Evolutionary conservation across 371 early-diverging fungal species (phyloP), one percentile per base, ranked within the genome.

Genomic region (Sporodiniella umbellata): DNA sequence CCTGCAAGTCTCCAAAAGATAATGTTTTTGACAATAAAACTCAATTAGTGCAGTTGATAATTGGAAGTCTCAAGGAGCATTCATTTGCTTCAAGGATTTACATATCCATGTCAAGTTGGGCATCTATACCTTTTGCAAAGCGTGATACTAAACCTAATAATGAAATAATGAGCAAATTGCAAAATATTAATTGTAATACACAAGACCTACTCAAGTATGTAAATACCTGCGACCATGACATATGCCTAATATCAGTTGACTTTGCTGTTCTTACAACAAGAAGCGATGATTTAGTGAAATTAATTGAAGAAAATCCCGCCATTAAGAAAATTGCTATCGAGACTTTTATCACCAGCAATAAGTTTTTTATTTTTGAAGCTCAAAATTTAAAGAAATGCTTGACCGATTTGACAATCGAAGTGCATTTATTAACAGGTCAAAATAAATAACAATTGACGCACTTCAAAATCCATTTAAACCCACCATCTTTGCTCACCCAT

Each of bases 11-110:
- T 26, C 48, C 48, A 37, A 48, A 37, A 3, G 38, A 21, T 14
- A 28, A 48, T 18, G 26, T 45, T 18, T 8, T 45, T 44, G 51
- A 26, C n/a, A 50, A 31, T 22, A 45, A 22, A 18, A 45, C 30
- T 30, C 31, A 31, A 33, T 31, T 55, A 11, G 1, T 55, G 19
- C 30, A 48, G 45, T 48, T 35, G 11, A 55, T 55, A 49, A 31
- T 55, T 26, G 17, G 11, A 15, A 55, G 49, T 49, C 45, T 49
- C n/a, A 35, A 40, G 17, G 42, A 25, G 30, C 48, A 45, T 25
- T 49, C 56, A 28, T 55, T 55, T n/a, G 49, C 55, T 21, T 28
- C 56, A 42, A 48, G 39, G 44, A 22, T 55, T 14, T 55, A 44
- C 26, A 40, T 50, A 33, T 56, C 45, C 17, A 18, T 26, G 15